Evolutionary conservation across 163 green algal species (phyloP), one percentile per base, ranked within the genome.

Genomic region (Scenedesmus sp.): DNA sequence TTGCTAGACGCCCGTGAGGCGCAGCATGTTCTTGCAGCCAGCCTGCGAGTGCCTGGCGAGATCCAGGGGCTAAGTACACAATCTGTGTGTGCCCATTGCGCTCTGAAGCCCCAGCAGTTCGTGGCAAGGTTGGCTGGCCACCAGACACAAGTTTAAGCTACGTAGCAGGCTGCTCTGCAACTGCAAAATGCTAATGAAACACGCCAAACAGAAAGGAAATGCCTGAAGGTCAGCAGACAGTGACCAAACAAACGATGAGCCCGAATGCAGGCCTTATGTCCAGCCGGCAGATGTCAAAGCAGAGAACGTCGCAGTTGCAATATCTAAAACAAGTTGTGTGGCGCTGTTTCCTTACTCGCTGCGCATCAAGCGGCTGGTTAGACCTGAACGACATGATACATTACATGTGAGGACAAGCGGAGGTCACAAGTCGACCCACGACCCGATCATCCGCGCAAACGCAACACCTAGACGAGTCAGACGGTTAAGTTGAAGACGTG

Each of bases 11-110:
- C 51, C n/a, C 35, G 33, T 33, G 53, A 53, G 51, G 82, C 82
- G 70, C 82, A 87, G 68, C 33, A 78, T 61, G 35, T 35, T 16
- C n/a, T 43, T 30, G 35, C 24, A n/a, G 82, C 82, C 82, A 87
- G 82, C 82, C 51, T 87, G 82, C 35, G 22, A 9, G 65, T 46
- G 24, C 30, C 72, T 18, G 44, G 30, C n/a, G 37, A 53, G 26
- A n/a, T 76, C 37, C 51, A 56, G 53, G 24, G 46, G 79, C 44
- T 78, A 79, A 26, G 24, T 51, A 42, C n/a, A n/a, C 81, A 70
- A 43, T 44, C 13, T 86, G 9, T 15, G n/a, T 40, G 37, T 56
- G 46, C 46, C 30, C 22, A 72, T 70, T 37, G 46, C 33, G 81
- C 49, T 86, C 46, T 12, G 33, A 24, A 86, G 44, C 81, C n/a